phyloP scores from a whole-genome alignment of 768 basidiomycete species.

The Mycena sanguinolenta region DNA sequence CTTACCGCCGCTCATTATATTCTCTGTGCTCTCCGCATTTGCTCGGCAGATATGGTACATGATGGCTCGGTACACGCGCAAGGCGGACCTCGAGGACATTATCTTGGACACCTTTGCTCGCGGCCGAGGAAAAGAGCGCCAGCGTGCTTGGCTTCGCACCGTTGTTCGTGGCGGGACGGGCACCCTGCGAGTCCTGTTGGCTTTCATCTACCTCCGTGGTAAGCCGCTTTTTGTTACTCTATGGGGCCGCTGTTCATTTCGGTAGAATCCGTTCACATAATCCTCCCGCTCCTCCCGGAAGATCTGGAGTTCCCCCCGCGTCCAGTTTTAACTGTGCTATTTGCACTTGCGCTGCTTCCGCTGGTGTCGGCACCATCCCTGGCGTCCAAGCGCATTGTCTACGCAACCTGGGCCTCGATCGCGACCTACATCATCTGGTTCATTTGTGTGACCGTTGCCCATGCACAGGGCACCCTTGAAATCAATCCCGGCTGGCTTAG shows the following conservation, averaged over 20 bases:
- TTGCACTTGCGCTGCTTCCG: conserved; percentile 61
- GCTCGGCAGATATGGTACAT: conserved; percentile 82
- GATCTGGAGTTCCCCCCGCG: conserved; percentile 50
- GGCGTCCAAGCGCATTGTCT: conserved; percentile 65
- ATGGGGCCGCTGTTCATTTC: conserved; percentile 26
- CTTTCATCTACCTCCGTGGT: conserved; percentile 78
- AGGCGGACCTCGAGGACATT: conserved; percentile 75
- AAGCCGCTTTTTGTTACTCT: conserved; percentile 44
- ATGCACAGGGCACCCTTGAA: conserved; percentile 60
- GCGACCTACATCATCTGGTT: conserved; percentile 75
- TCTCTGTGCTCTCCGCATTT: conserved; percentile 71
- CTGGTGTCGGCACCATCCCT: conserved; percentile 70
- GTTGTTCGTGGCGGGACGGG: conserved; percentile 61
- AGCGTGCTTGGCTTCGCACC: conserved; percentile 57
- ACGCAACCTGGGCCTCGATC: conserved; percentile 71
- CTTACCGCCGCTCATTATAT: conserved; percentile 63
- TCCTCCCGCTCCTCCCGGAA: conserved; percentile 63
- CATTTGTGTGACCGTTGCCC: conserved; percentile 63
- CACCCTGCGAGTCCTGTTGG: conserved; percentile 62
- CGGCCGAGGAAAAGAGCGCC: conserved; percentile 64
- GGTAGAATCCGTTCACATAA: conserved; percentile 63
- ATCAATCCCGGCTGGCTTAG: conserved; percentile 52
- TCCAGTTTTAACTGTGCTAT: conserved; percentile 53
- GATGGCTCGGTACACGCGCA: conserved; percentile 78
- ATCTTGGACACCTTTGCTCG: conserved; percentile 72